Base-by-base conservation (phyloP, 371 early-diverging fungal species). In the Rhizomucor pusillus region DNA sequence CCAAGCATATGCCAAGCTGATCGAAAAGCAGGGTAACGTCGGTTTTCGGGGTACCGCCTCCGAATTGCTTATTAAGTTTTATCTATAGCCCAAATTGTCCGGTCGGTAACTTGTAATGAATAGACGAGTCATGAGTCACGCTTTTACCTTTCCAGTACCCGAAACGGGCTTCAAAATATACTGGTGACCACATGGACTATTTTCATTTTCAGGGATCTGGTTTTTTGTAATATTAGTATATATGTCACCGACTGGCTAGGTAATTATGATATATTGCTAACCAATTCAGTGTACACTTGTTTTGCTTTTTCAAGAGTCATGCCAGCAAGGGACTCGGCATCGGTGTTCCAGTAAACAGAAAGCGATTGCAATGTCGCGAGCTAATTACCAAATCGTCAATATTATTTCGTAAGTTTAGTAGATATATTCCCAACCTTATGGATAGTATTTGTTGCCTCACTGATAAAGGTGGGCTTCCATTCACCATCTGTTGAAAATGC, bases 81-180 rank as follows among this genome's bases (percentile, higher is more conserved):
- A 77, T 54, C 76, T 71, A 45, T n/a, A 19, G 9, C 3, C 29
- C 23, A 51, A 16, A 37, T n/a, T n/a, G n/a, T n/a, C n/a, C n/a
- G n/a, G n/a, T n/a, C n/a, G n/a, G n/a, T n/a, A n/a, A 20, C 29
- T 18, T n/a, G 9, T n/a, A 36, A 20, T 16, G 14, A 48, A n/a
- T n/a, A n/a, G n/a, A n/a, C n/a, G n/a, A n/a, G n/a, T n/a, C n/a
- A n/a, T n/a, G n/a, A n/a, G n/a, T n/a, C n/a, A n/a, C n/a, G n/a
- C n/a, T n/a, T 62, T 59, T 54, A 90, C 89, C 71, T 84, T 87
- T 23, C 91, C 93, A 18, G 74, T 73, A 4, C 93, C 92, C n/a
- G 89, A 86, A 0, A 94, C 91, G 0, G 94, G 94, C 52, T 80
- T 84, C 29, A 94, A 56, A 7, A 94, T 81, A 39, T 89, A 91